Percentiles rank a stretch among this genome's conserved stretches.
phyloP scores from a whole-genome alignment of 2,329 filamentous ascomycete genomes.

The Penicillium hesseltinei region DNA sequence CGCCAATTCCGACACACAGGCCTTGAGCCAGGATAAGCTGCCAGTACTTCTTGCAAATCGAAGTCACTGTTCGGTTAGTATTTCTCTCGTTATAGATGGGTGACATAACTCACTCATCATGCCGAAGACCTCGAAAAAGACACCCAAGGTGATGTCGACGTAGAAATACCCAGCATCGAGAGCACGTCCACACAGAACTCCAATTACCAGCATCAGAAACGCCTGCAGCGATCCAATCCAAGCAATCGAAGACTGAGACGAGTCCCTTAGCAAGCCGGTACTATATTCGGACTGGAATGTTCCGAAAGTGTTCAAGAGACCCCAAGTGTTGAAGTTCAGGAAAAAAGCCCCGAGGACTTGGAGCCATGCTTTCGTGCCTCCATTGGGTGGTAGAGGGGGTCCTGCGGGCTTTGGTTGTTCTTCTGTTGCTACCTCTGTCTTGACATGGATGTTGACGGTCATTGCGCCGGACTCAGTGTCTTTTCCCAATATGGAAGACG shows the following conservation, averaged over 20 bases:
- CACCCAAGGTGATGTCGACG: background rate
- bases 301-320: slow-evolving; percentile 35
- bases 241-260: slow-evolving; percentile 37
- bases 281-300: slow-evolving; percentile 44
- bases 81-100: background rate
- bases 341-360: slow-evolving; percentile 31
- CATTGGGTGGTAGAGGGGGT: slow-evolving; percentile 11
- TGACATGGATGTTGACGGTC: background rate
- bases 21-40: background rate
- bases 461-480: background rate
- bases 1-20: slow-evolving; percentile 36
- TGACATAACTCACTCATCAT: background rate
- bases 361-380: slow-evolving; percentile 28
- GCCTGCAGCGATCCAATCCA: slow-evolving; percentile 46
- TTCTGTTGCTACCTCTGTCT: background rate
- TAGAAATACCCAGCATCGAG: slow-evolving; percentile 43
- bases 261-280: slow-evolving; percentile 20
- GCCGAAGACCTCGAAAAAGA: background rate
- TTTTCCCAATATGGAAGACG: background rate
- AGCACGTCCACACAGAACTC: slow-evolving; percentile 41
- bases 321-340: slow-evolving; percentile 34
- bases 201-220: slow-evolving; percentile 45
- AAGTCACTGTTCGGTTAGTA: background rate
- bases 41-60: background rate
- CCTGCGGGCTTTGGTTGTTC: background rate